phyloP scores from a whole-genome alignment of 495 filamentous ascomycete species.

The Staphylotrichum tortipilum region DNA sequence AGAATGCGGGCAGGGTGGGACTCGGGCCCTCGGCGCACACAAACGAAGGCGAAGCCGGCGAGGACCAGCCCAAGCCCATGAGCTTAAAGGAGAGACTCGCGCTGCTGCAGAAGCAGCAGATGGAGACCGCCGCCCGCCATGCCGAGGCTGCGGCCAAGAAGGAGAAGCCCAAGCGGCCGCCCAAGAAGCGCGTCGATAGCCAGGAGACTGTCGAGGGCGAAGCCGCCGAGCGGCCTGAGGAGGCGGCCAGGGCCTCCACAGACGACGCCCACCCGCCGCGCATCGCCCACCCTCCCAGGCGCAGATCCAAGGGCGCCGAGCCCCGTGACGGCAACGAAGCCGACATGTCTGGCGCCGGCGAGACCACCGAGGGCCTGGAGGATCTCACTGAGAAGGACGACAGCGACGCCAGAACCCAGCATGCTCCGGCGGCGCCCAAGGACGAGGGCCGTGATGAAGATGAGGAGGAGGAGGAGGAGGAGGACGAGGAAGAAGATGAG shows the following conservation, averaged over 20 bases:
- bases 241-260: conserved; percentile 49
- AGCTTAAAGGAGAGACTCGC: conserved; percentile 93
- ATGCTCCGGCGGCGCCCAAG: conserved; percentile 23
- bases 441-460: conserved; percentile 34
- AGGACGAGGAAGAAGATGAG: conserved; percentile 82
- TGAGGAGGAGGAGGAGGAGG: conserved; percentile 48
- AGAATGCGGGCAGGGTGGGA: conserved; percentile 52
- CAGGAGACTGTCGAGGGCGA: conserved; percentile 36
- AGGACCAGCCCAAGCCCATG: conserved; percentile 76
- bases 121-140: conserved; percentile 74
- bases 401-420: conserved; percentile 48
- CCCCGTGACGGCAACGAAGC: conserved; percentile 76
- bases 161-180: conserved; percentile 74
- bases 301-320: conserved; percentile 43
- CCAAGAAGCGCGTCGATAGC: conserved; percentile 69
- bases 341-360: conserved; percentile 78
- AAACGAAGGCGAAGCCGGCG: conserved; percentile 40
- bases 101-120: conserved; percentile 84
- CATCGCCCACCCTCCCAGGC: conserved; percentile 33
- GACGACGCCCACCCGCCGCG: conserved; percentile 46
- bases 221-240: conserved; percentile 41
- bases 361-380: conserved; percentile 71
- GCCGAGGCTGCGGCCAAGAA: conserved; percentile 74
- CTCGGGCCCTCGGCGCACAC: conserved; percentile 36
- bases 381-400: conserved; percentile 70